These are phyloP conservation scores for Vitis rupestris DNA, from an alignment of 164 flowering plant species.

Conservation along the genomic window DNA sequence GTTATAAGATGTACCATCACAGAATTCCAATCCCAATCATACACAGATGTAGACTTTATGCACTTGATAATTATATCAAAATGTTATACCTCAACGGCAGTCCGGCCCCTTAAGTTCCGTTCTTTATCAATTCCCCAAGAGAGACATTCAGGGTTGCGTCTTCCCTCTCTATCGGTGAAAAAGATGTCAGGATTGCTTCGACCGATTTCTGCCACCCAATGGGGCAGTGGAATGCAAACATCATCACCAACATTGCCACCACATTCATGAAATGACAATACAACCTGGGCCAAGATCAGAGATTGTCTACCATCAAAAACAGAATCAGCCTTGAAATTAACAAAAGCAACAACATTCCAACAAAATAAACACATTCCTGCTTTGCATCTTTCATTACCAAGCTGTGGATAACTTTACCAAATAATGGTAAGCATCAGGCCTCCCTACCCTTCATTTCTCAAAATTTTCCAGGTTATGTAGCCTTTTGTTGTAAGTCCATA, in stretches of 20 bases:
- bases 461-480: too few species aligned
- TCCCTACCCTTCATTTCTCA: too few species aligned
- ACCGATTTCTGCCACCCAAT: slow-evolving; percentile 96
- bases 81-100: slow-evolving; percentile 82
- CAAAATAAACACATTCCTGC: neutral
- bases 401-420: too few species aligned
- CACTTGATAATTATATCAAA: neutral
- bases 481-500: too few species aligned
- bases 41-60: neutral
- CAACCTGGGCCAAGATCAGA: slow-evolving; percentile 53
- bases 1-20: neutral
- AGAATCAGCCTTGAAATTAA: neutral
- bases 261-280: slow-evolving; percentile 97
- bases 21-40: too few species aligned
- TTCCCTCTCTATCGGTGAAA: slow-evolving; percentile 91
- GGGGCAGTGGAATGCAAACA: slow-evolving; percentile 91
- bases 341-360: neutral
- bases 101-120: slow-evolving; percentile 87
- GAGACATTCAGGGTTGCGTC: slow-evolving; percentile 91
- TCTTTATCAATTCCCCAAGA: slow-evolving; percentile 97
- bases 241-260: slow-evolving; percentile 99
- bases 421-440: too few species aligned
- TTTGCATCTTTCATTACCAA: too few species aligned
- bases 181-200: slow-evolving; percentile 84
- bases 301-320: neutral